phyloP scores from a whole-genome alignment of 75 land plant genomes.

The Sequoia sempervirens region DNA sequence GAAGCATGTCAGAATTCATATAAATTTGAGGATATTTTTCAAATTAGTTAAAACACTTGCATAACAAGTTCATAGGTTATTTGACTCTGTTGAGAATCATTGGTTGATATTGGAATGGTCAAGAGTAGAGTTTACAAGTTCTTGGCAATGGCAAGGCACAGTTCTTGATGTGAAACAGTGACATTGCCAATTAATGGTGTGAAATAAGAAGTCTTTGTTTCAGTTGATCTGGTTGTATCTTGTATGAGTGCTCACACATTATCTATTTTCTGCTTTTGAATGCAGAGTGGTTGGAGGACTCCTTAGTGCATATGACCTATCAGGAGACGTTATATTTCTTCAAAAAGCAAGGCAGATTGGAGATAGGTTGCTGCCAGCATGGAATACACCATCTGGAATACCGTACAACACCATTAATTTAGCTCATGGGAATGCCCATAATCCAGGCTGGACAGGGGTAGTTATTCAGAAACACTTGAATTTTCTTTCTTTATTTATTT shows the following conservation, averaged over 20 bases:
- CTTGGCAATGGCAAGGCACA: background rate
- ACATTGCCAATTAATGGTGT: background rate
- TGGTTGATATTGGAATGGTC: background rate
- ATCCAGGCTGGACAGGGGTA: constrained; percentile 93
- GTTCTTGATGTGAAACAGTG: background rate
- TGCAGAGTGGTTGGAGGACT: constrained; percentile 96
- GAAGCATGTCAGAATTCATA: background rate
- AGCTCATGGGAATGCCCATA: constrained; percentile 68
- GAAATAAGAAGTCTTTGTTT: background rate
- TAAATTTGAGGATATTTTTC: background rate
- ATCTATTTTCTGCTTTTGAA: background rate
- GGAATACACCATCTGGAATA: constrained; percentile 87
- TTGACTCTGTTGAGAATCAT: background rate
- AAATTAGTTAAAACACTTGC: background rate
- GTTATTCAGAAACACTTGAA: background rate
- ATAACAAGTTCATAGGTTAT: background rate
- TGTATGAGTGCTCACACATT: background rate
- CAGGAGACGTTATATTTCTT: constrained; percentile 77
- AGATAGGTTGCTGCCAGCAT: constrained; percentile 91
- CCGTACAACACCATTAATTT: constrained; percentile 88
- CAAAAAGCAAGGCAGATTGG: constrained; percentile 84
- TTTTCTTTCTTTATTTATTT: background rate
- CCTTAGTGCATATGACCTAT: constrained; percentile 93
- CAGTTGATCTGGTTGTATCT: background rate
- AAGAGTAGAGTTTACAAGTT: background rate